phyloP scores from a whole-genome alignment of 1,139 yeast genomes.

The Meyerozyma carpophila region DNA sequence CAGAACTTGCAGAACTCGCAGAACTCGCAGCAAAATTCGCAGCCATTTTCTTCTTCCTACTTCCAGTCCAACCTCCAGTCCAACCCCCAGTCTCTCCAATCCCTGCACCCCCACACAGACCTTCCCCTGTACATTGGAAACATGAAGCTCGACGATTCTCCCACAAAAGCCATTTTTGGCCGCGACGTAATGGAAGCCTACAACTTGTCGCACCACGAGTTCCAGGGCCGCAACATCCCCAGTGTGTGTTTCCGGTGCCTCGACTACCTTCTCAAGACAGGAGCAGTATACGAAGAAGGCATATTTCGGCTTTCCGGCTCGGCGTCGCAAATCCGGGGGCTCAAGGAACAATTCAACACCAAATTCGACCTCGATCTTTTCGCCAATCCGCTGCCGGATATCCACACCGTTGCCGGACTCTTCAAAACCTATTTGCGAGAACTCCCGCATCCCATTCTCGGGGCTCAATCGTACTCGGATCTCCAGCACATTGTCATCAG shows the following conservation, averaged over 20 bases:
- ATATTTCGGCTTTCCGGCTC: constrained; percentile 89
- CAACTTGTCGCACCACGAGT: constrained; percentile 41
- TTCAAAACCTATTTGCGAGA: constrained; percentile 71
- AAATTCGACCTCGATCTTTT: constrained; percentile 67
- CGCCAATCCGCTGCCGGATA: constrained; percentile 44
- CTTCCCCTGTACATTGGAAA: constrained; percentile 36
- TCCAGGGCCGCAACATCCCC: constrained; percentile 54
- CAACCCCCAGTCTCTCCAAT: too few species aligned
- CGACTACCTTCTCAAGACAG: constrained; percentile 58
- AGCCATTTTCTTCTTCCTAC: too few species aligned
- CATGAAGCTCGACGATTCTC: constrained; percentile 33
- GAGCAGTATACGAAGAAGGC: constrained; percentile 85
- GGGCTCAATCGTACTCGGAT: constrained; percentile 40
- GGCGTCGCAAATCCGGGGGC: constrained; percentile 65
- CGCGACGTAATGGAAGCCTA: constrained; percentile 52
- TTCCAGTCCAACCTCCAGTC: too few species aligned
- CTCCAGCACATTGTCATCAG: constrained; percentile 23
- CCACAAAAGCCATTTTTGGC: constrained; percentile 54
- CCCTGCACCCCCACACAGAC: background rate
- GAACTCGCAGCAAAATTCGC: background rate
- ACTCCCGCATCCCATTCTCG: constrained; percentile 60
- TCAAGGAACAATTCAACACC: constrained; percentile 64
- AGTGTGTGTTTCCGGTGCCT: constrained; percentile 75
- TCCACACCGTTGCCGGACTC: constrained; percentile 76
- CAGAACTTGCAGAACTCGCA: background rate